Conservation (phyloP, 345 rosid species). For the Trapa bicornis region DNA sequence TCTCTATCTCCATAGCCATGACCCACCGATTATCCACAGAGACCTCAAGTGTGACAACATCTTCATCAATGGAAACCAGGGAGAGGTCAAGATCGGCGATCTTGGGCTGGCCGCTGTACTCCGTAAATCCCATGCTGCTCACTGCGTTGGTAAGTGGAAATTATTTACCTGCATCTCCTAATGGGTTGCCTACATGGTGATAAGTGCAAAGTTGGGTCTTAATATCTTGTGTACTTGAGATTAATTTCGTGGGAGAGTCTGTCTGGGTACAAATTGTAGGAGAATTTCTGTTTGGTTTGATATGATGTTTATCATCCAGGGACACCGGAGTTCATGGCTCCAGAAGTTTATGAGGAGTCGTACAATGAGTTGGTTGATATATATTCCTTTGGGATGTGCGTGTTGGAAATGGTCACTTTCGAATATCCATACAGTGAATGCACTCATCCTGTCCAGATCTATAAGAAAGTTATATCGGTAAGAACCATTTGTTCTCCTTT, state of each 20-base stretch:
- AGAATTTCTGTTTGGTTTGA: not conserved
- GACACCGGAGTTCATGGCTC: slow-evolving; percentile 99
- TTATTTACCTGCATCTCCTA: not conserved
- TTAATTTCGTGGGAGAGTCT: not conserved
- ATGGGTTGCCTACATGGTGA: not conserved
- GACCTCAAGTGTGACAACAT: slow-evolving; percentile 97
- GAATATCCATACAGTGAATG: slow-evolving; percentile 98
- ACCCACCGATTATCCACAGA: slow-evolving; percentile 91
- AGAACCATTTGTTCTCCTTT: slow-evolving; percentile 17
- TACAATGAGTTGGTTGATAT: slow-evolving; percentile 91
- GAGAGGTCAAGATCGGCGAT: slow-evolving; percentile 95
- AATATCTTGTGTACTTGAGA: too few relatives aligned
- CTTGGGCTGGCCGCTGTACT: slow-evolving; percentile 92
- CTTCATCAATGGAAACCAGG: slow-evolving; percentile 88
- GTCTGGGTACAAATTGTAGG: not conserved
- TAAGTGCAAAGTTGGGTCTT: not conserved
- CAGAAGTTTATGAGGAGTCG: slow-evolving; percentile 92
- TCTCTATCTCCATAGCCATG: slow-evolving; percentile 66
- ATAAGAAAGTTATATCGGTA: slow-evolving; percentile 96
- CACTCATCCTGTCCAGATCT: slow-evolving; percentile 89
- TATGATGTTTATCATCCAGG: slow-evolving; percentile 26
- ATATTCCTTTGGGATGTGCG: slow-evolving; percentile 96
- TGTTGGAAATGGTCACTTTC: slow-evolving; percentile 92
- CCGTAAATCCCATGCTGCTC: slow-evolving; percentile 74
- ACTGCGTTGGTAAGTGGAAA: slow-evolving; percentile 64